Evolutionary conservation across 2,329 filamentous ascomycete species (phyloP).

Genomic region (Exophiala mesophila): DNA sequence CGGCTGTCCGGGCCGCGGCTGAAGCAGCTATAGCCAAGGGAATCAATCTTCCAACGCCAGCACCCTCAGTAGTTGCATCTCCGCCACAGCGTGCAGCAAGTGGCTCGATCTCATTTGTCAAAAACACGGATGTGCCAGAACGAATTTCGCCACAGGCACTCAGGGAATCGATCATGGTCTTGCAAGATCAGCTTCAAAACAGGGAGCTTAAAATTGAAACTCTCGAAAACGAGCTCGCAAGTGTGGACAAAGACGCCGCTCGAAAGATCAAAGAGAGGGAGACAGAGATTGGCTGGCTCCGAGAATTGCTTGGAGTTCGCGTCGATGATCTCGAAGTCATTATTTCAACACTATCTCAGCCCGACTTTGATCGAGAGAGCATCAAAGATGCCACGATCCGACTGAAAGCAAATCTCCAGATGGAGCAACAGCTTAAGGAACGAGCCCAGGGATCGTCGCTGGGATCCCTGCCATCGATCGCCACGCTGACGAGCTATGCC

Average conservation of each 20-base stretch:
- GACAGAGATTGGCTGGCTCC: conserved; percentile 90
- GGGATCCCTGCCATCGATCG: conserved; percentile 66
- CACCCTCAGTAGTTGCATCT: conserved; percentile 32
- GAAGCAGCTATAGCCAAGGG: conserved; percentile 61
- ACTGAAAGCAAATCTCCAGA: conserved; percentile 88
- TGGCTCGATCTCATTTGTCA: conserved; percentile 43
- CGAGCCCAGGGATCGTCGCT: conserved; percentile 69
- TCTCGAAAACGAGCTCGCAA: conserved; percentile 66
- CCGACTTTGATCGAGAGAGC: conserved; percentile 68
- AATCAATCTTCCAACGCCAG: conserved; percentile 29
- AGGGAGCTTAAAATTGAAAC: conserved; percentile 86
- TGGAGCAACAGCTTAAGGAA: conserved; percentile 96
- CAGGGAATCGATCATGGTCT: conserved; percentile 89
- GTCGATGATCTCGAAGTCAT: conserved; percentile 91
- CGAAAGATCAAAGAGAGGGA: conserved; percentile 84
- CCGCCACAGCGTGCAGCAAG: conserved; percentile 40
- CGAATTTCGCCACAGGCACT: conserved; percentile 92
- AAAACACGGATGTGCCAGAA: conserved; percentile 58
- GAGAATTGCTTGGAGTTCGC: conserved; percentile 84
- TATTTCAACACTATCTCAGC: conserved; percentile 69
- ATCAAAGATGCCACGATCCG: conserved; percentile 90
- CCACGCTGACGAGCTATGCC: conserved; percentile 69
- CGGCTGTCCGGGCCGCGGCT: conserved; percentile 77
- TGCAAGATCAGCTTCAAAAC: conserved; percentile 94
- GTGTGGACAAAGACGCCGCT: conserved; percentile 70